These are phyloP conservation scores for Hymenoscyphus fructigenus DNA, from an alignment of 2,329 filamentous ascomycete species.

Conservation along the genomic window DNA sequence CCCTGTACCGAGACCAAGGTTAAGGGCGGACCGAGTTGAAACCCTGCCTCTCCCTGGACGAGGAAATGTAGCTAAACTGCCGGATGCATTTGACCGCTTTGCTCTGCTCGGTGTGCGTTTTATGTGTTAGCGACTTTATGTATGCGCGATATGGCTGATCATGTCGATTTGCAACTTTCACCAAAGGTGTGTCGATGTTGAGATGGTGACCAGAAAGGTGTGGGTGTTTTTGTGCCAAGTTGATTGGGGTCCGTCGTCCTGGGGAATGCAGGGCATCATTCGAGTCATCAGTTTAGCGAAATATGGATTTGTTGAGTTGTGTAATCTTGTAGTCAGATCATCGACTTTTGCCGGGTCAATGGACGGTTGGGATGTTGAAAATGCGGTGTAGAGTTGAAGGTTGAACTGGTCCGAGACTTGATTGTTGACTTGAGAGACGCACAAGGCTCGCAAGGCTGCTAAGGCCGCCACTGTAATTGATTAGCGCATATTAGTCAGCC, in stretches of 20 bases:
- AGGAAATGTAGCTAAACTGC: neutral
- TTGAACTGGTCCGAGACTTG: neutral
- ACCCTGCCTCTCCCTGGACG: conserved; percentile 1
- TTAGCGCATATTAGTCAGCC: neutral
- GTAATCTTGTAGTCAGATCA: neutral
- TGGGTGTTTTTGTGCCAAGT: neutral
- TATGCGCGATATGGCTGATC: neutral
- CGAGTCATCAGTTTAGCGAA: neutral
- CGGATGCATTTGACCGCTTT: neutral
- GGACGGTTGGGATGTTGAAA: neutral
- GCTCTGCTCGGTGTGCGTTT: neutral
- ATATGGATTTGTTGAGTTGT: neutral
- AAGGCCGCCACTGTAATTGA: neutral
- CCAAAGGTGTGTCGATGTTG: neutral
- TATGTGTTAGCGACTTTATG: neutral
- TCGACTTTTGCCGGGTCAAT: neutral
- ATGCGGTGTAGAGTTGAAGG: neutral
- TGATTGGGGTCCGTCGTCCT: neutral
- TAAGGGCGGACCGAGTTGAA: neutral
- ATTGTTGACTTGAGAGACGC: neutral
- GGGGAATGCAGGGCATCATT: neutral
- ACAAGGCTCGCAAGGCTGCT: neutral
- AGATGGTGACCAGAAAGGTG: neutral
- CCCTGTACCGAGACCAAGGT: neutral
- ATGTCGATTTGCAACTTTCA: neutral